Evolutionary conservation across 1,284 basidiomycete genomes (phyloP).

Genomic region (Malassezia sympodialis): DNA sequence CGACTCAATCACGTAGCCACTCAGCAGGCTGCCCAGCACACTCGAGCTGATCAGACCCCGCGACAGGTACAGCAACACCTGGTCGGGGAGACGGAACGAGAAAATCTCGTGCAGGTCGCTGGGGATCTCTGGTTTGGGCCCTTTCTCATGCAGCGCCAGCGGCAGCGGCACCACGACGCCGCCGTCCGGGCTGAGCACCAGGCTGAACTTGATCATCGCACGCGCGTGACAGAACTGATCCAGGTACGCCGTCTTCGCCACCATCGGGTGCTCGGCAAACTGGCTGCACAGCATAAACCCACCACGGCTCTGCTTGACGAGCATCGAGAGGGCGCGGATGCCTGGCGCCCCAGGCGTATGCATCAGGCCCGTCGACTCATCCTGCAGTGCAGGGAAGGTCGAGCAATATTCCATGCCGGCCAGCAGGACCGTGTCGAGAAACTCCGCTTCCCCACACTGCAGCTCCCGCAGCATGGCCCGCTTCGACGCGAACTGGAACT

Average conservation of each 20-base stretch:
- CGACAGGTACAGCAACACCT: conserved; percentile 90
- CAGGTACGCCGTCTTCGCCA: conserved; percentile 64
- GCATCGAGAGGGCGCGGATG: conserved; percentile 50
- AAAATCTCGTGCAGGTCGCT: conserved; percentile 88
- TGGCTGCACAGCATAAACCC: conserved; percentile 34
- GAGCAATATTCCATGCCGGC: conserved; percentile 78
- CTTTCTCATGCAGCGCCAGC: conserved; percentile 54
- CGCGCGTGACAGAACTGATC: conserved; percentile 84
- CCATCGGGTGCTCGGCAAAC: conserved; percentile 55
- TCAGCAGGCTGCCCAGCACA: conserved; percentile 79
- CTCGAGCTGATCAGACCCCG: conserved; percentile 77
- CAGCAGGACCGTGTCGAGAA: conserved; percentile 84
- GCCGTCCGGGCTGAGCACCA: conserved; percentile 75
- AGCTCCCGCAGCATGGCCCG: conserved; percentile 66
- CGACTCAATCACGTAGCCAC: conserved; percentile 67
- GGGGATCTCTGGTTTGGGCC: conserved; percentile 58
- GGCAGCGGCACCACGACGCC: conserved; percentile 80
- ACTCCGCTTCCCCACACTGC: conserved; percentile 72
- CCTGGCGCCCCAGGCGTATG: conserved; percentile 25
- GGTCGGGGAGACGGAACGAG: conserved; percentile 85
- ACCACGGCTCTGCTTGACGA: conserved; percentile 35
- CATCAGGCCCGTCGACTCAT: conserved; percentile 50
- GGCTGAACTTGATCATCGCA: conserved; percentile 81
- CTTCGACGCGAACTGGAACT: conserved; percentile 77
- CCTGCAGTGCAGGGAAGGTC: conserved; percentile 64